A percentile compares a stretch with the other conserved stretches of the same genome.
Evolutionary conservation across 495 filamentous ascomycete species (phyloP).

Genomic region (Aspergillus indologenus): DNA sequence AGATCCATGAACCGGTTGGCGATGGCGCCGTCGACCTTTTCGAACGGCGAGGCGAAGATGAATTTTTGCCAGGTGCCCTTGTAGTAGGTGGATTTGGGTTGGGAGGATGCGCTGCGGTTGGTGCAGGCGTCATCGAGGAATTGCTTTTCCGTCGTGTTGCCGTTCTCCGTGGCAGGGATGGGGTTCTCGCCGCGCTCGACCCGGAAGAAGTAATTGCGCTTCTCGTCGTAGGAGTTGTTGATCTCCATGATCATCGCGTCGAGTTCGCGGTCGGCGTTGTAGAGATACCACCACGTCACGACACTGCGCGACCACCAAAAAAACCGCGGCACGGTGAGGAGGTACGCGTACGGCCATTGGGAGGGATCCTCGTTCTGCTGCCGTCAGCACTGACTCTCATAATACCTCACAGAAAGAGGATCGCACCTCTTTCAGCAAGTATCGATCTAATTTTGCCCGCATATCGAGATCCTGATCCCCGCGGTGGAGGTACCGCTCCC

Average conservation of each 20-base stretch:
- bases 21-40: slow-evolving; percentile 10
- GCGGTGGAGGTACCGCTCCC: slow-evolving; percentile 9
- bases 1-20: slow-evolving; percentile 14
- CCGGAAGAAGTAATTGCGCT: slow-evolving; percentile 38
- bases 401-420: too few relatives aligned
- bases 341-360: slow-evolving; percentile 57
- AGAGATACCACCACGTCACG: slow-evolving; percentile 80
- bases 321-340: slow-evolving; percentile 66
- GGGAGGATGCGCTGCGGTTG: slow-evolving; percentile 2
- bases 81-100: slow-evolving; percentile 8
- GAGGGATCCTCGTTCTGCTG: slow-evolving; percentile 12
- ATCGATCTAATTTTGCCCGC: slow-evolving; percentile 15
- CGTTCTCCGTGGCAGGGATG: neutral
- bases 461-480: slow-evolving; percentile 14
- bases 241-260: slow-evolving; percentile 70
- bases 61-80: slow-evolving; percentile 15
- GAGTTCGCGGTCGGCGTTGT: slow-evolving; percentile 55
- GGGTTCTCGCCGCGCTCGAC: slow-evolving; percentile 1
- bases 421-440: slow-evolving; percentile 10
- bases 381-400: neutral
- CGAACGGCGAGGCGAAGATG: slow-evolving; percentile 18
- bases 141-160: neutral
- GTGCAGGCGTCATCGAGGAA: slow-evolving; percentile 7
- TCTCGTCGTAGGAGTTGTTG: slow-evolving; percentile 76
- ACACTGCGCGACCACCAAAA: slow-evolving; percentile 72